These are phyloP conservation scores for Picochlorum costavermella DNA, from an alignment of 139 green algal genomes.

Conservation along the genomic window DNA sequence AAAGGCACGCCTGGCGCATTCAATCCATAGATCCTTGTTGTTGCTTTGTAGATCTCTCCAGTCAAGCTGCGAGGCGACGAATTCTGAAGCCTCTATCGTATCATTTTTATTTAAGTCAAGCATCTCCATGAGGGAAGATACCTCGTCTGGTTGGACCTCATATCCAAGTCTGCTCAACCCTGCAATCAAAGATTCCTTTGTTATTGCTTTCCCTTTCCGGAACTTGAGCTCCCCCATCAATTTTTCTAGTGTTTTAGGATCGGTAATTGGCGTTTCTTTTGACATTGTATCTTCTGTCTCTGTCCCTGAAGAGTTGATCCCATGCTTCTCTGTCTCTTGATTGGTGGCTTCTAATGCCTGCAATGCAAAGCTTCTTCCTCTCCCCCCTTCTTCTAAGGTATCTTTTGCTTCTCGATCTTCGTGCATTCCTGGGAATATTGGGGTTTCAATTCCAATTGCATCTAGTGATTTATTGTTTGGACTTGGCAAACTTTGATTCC, in stretches of 20 bases:
- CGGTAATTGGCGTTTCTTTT: not conserved
- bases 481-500: not conserved
- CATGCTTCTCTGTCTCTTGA: not conserved
- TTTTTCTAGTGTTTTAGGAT: constrained; percentile 17
- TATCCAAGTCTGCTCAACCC: constrained; percentile 49
- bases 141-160: constrained; percentile 35
- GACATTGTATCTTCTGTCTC: not conserved
- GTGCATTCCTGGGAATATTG: too few relatives aligned
- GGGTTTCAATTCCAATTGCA: too few relatives aligned
- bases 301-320: not conserved
- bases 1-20: constrained; percentile 54
- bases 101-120: constrained; percentile 29
- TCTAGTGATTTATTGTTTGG: not conserved
- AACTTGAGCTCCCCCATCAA: constrained; percentile 33
- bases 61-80: constrained; percentile 43
- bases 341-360: not conserved
- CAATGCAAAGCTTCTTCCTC: not conserved
- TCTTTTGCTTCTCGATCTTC: too few relatives aligned
- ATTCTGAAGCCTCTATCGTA: constrained; percentile 17
- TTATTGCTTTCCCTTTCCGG: constrained; percentile 12
- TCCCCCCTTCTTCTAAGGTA: not conserved
- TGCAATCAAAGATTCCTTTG: constrained; percentile 33
- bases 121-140: constrained; percentile 34
- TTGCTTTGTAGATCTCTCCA: constrained; percentile 33
- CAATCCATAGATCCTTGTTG: constrained; percentile 64